Evolutionary conservation across 192 early-diverging fungal species (phyloP).

Genomic region (Coemansia javaensis): DNA sequence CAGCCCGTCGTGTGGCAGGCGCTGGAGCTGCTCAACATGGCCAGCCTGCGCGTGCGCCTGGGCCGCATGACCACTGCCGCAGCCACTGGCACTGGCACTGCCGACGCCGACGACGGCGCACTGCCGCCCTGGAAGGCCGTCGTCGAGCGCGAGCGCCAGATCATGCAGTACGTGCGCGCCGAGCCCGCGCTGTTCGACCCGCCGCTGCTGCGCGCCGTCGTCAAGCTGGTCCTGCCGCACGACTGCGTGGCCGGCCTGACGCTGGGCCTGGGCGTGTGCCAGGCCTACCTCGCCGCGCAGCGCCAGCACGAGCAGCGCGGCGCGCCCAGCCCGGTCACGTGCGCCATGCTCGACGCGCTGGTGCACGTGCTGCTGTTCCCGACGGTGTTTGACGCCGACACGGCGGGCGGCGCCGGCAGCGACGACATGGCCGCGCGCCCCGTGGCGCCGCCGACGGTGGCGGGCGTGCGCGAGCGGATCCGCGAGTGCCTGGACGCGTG

Average conservation of each 20-base stretch:
- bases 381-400: slow-evolving; percentile 63
- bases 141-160: slow-evolving; percentile 24
- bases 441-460: slow-evolving; percentile 13
- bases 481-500: slow-evolving; percentile 34
- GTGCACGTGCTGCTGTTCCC: slow-evolving; percentile 67
- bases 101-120: slow-evolving; percentile 5
- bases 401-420: background rate
- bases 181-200: slow-evolving; percentile 40
- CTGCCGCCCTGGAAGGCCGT: slow-evolving; percentile 35
- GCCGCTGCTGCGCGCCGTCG: slow-evolving; percentile 25
- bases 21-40: slow-evolving; percentile 41
- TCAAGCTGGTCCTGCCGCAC: slow-evolving; percentile 50
- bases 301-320: slow-evolving; percentile 6
- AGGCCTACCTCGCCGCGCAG: slow-evolving; percentile 28
- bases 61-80: slow-evolving; percentile 16
- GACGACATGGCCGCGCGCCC: slow-evolving; percentile 7
- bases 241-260: slow-evolving; percentile 47
- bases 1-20: slow-evolving; percentile 39
- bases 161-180: slow-evolving; percentile 28
- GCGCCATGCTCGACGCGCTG: slow-evolving; percentile 45
- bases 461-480: slow-evolving; percentile 29
- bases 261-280: slow-evolving; percentile 42
- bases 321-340: background rate
- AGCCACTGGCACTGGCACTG: too few relatives aligned
- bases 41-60: slow-evolving; percentile 33